Base-by-base conservation (phyloP, 768 basidiomycete species). In the Leccinum truebloodii region DNA sequence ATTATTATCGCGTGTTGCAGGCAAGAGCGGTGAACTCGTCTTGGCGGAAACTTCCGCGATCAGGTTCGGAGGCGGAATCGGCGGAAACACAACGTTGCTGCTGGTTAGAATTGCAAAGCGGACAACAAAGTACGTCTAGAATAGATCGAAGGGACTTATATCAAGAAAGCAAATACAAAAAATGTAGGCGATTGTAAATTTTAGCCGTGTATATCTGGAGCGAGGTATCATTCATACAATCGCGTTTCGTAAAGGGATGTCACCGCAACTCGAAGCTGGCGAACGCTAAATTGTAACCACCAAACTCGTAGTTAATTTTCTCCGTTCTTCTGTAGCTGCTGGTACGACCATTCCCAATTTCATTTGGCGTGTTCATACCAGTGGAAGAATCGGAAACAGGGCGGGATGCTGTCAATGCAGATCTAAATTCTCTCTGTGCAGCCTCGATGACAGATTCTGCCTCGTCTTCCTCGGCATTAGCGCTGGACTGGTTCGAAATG, bases 301-400 rank as follows among this genome's bases (percentile, higher is more conserved):
- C 91, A 72, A 98, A 94, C 74, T 96, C 95, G 79, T 99, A 99
- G 73, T 96, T 94, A 74, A 99, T 98, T 77, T 96, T 93, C 79
- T 98, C 97, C 54, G 92, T 95, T 65, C 95, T 80, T 66, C 80
- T 86, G 76, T 95, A 98, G 14, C 68, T 75, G 64, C 68, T 65
- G 65, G 65, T 57, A 71, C 63, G 58, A 58, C 62, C 57, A 52
- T 68, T 60, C 28, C 54, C 57, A 52, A n/a, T 48, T 52, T 61
- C 65, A 55, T 65, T 63, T 16, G 61, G 28, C n/a, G 52, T 49
- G 44, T 68, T 62, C 30, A 65, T 59, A 30, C 59, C 52, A 37
- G 35, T 61, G 59, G 74, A 74, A 22, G 68, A 64, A 56, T 52
- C 63, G 24, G 69, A 69, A 50, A 55, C 51, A 28, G 65, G 74